A percentile compares a stretch with the other conserved stretches of the same genome.
phyloP scores from a whole-genome alignment of 306 rosid species.

The Quercus parvula region DNA sequence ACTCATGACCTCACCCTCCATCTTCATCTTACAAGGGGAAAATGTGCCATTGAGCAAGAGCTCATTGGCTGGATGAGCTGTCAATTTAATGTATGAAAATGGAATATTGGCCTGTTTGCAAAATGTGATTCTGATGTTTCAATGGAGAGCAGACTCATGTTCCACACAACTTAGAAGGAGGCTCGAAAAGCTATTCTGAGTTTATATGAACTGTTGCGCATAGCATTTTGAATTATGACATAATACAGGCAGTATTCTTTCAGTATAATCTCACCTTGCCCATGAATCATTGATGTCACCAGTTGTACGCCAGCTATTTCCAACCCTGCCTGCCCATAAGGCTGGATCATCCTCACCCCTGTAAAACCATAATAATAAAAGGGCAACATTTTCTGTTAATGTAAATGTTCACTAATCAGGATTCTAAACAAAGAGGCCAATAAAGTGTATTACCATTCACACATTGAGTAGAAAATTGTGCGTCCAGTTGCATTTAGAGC shows the following conservation, averaged over 20 bases:
- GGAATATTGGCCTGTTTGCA: no score
- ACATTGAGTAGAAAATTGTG: constrained; percentile 70
- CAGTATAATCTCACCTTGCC: constrained; percentile 67
- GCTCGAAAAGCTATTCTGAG: no score
- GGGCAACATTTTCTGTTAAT: constrained; percentile 8
- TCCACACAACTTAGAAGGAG: no score
- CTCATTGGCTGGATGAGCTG: no score
- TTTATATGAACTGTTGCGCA: no score
- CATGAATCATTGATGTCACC: constrained; percentile 87
- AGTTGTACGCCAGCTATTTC: constrained; percentile 99
- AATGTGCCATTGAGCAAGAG: no score
- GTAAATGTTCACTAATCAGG: constrained; percentile 8
- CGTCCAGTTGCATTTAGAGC: constrained; percentile 72
- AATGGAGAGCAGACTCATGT: no score
- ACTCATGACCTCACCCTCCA: no score
- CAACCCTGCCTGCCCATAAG: constrained; percentile 86
- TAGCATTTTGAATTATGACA: constrained; percentile 1
- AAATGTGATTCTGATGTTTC: no score
- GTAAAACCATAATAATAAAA: constrained; percentile 11
- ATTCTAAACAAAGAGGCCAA: constrained; percentile 19
- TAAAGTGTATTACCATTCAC: constrained; percentile 70
- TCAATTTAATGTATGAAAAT: no score
- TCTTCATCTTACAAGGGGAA: no score
- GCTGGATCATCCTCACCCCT: constrained; percentile 98
- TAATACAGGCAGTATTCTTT: constrained; percentile 9